Evolutionary conservation across 2,329 filamentous ascomycete species (phyloP).

Genomic region (Blumeria hordei): DNA sequence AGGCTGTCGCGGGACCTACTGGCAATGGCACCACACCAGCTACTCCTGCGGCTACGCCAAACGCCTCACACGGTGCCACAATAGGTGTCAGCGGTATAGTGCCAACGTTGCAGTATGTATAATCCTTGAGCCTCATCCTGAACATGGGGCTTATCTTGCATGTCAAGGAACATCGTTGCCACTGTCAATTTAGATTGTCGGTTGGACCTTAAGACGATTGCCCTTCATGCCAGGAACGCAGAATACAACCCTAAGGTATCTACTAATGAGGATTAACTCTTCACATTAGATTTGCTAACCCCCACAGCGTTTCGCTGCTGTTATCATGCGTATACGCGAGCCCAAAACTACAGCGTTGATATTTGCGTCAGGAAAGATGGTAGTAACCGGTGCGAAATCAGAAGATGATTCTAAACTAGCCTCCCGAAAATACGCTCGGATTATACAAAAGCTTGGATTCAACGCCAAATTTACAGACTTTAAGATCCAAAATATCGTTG

Average conservation of each 20-base stretch:
- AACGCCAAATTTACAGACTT: slow-evolving; percentile 99
- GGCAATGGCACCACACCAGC: slow-evolving; percentile 65
- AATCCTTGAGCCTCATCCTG: slow-evolving; percentile 17
- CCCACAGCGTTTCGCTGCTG: slow-evolving; percentile 78
- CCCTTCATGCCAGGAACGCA: slow-evolving; percentile 88
- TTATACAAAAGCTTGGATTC: slow-evolving; percentile 98
- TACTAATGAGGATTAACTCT: slow-evolving; percentile 16
- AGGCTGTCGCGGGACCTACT: slow-evolving; percentile 33
- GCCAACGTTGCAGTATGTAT: slow-evolving; percentile 91
- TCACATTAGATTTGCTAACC: slow-evolving; percentile 19
- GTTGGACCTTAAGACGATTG: slow-evolving; percentile 95
- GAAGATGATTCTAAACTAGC: slow-evolving; percentile 96
- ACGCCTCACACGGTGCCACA: slow-evolving; percentile 28
- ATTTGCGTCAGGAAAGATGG: slow-evolving; percentile 98
- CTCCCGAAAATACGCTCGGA: slow-evolving; percentile 90
- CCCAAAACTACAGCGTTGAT: slow-evolving; percentile 96
- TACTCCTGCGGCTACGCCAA: slow-evolving; percentile 69
- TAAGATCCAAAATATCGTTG: slow-evolving; percentile 99
- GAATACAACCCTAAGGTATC: slow-evolving; percentile 96
- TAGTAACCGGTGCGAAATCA: slow-evolving; percentile 91
- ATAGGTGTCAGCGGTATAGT: slow-evolving; percentile 70
- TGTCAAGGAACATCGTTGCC: slow-evolving; percentile 84
- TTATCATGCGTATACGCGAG: slow-evolving; percentile 98
- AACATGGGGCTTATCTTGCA: slow-evolving; percentile 26
- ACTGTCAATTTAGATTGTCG: slow-evolving; percentile 97